These are phyloP conservation scores for Malassezia arunalokei DNA, from an alignment of 1,284 basidiomycete genomes.

Conservation along the genomic window DNA sequence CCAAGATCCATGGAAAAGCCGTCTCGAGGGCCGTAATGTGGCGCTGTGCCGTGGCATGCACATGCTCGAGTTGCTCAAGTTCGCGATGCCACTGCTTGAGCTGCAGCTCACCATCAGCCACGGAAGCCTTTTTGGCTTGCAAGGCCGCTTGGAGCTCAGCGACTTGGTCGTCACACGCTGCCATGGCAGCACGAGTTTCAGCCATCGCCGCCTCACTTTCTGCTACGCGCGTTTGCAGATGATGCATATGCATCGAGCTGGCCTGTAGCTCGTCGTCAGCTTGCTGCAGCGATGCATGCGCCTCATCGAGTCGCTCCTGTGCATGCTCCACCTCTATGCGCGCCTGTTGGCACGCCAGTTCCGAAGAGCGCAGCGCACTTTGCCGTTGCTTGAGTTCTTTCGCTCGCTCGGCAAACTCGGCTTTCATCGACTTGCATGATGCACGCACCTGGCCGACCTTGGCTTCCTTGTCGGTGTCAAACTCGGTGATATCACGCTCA, in stretches of 20 bases:
- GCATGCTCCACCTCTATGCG: constrained; percentile 63
- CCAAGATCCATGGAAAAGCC: constrained; percentile 72
- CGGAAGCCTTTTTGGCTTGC: constrained; percentile 66
- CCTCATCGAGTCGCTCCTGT: constrained; percentile 56
- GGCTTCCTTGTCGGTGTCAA: constrained; percentile 94
- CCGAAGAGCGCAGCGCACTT: constrained; percentile 74
- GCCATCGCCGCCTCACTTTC: constrained; percentile 62
- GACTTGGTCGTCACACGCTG: constrained; percentile 76
- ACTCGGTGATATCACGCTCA: constrained; percentile 93
- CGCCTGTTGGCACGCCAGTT: constrained; percentile 77
- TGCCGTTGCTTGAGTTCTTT: constrained; percentile 71
- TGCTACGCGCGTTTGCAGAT: constrained; percentile 56
- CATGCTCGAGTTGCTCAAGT: constrained; percentile 50
- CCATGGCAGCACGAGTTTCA: constrained; percentile 71
- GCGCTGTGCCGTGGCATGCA: constrained; percentile 43
- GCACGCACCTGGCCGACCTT: constrained; percentile 83
- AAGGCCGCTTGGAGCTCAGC: constrained; percentile 67
- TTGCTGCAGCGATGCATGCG: constrained; percentile 54
- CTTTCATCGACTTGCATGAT: constrained; percentile 68
- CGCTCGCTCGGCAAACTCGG: constrained; percentile 65
- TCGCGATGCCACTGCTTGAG: constrained; percentile 56
- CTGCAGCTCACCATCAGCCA: constrained; percentile 60
- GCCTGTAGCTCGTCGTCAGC: constrained; percentile 58
- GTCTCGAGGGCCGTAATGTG: constrained; percentile 56
- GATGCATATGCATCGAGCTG: constrained; percentile 53